Base-by-base conservation (phyloP, 2,329 filamentous ascomycete genomes). In the Pestalotiopsis fici region DNA sequence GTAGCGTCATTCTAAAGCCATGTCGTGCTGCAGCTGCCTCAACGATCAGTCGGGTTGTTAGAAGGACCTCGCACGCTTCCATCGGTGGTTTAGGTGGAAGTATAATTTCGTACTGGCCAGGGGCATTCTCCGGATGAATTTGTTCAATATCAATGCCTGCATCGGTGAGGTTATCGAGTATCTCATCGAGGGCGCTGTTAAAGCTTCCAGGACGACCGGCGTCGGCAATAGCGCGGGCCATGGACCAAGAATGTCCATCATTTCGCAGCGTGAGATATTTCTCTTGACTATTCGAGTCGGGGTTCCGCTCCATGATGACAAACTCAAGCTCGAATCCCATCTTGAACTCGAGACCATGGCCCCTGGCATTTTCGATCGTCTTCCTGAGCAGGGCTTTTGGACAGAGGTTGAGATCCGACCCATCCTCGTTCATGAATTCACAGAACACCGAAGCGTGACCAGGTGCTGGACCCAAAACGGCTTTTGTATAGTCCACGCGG, bases 281-380 rank as follows among this genome's bases (percentile, higher is more conserved):
- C 2, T 74, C 70, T 11, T 75, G 71, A 1, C 71, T 68, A 4
- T 70, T 71, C 18, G 77, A 70, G 28, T 78, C 72, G 7, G 74
- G 72, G 39, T 78, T 73, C 23, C 84, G 84, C 54, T 85, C 84
- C 70, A 95, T 82, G 70, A 97, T 90, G 1, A 93, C 85, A 11
- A 96, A 87, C 78, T 97, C 93, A 54, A 97, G 88, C 77, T 97
- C 94, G 71, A 96, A 97, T 0, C 93, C 94, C 18, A 94, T 78
- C 0, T 90, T 82, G 60, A 94, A 88, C 3, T 83, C 78, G 2
- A 93, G 81, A 1, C 83, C 82, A 47, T 87, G 81, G 2, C 78
- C 72, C 12, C 84, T 79, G 0, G 91, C 86, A 5, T 80, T 78
- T 0, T 85, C 80, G 1, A 91, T 74, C 0, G 89, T 82, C 3